Evolutionary conservation across 805 yeast genomes (phyloP).

Genomic region (Blastobotrys mokoenaii): DNA sequence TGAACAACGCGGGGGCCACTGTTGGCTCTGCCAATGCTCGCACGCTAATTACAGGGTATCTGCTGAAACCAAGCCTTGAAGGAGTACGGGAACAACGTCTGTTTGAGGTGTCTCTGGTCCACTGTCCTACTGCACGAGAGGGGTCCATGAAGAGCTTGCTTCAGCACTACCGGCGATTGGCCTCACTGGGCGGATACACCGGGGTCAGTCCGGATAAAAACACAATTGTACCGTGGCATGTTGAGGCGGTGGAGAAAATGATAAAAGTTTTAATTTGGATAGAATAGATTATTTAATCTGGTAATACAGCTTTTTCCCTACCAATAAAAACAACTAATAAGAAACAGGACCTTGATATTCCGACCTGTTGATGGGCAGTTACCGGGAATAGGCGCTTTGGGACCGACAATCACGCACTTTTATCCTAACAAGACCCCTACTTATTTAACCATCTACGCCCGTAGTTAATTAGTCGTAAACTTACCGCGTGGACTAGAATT

Average conservation of each 20-base stretch:
- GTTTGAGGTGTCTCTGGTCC: conserved; percentile 20
- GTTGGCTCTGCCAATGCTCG: conserved; percentile 2
- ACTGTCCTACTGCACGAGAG: conserved; percentile 18
- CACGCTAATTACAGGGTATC: conserved; percentile 15
- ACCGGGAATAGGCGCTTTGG: no score
- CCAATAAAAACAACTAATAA: no score
- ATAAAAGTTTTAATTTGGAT: conserved; percentile 7
- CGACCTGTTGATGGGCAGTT: no score
- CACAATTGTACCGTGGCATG: conserved; percentile 33
- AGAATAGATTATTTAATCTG: neutral
- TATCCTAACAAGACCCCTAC: no score
- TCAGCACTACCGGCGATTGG: conserved; percentile 31
- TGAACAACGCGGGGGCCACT: neutral
- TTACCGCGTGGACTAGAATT: no score
- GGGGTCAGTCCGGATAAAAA: conserved; percentile 26
- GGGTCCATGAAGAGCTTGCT: conserved; percentile 26
- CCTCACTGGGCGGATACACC: conserved; percentile 26
- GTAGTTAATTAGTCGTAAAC: no score
- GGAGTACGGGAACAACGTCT: conserved; percentile 6
- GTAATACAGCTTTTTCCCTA: no score
- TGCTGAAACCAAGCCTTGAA: conserved; percentile 14
- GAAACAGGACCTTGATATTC: no score
- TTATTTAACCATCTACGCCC: no score
- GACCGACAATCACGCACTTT: no score
- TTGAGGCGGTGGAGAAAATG: conserved; percentile 28